Base-by-base conservation (phyloP, 2,329 filamentous ascomycete genomes). In the Pseudogymnoascus sp. region DNA sequence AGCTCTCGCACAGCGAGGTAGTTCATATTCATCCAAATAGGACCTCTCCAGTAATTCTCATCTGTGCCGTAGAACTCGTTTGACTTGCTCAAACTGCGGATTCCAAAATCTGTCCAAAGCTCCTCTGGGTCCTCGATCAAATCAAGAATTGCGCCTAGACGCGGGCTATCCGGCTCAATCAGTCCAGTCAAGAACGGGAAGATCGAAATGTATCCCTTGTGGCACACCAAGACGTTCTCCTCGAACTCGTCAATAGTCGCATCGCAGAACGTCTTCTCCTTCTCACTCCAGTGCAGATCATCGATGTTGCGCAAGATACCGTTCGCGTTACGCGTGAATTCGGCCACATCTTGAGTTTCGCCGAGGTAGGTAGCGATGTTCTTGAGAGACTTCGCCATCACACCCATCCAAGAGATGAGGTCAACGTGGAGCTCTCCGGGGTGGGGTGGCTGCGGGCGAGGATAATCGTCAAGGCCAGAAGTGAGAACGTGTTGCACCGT, bases 1-100 rank as follows among this genome's bases (percentile, higher is more conserved):
- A 97, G 85, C 71, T 90, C 87, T 67, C 87, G 84, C 61, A 97
- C 78, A 60, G 90, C 87, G 69, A 97, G 80, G 75, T 96, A 97
- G 77, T 97, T 97, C 68, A 97, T 92, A 72, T 95, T 95, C 72
- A 97, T 89, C 93, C 93, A 97, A 23, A 97, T 83, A 0, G 95
- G 92, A 67, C 91, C 90, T 65, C 92, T 85, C 93, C 95, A 99
- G 79, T 99, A 99, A 75, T 99, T 97, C 79, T 99, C 95, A 1
- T 82, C 90, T 0, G 92, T 96, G 41, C 88, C 91, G 74, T 97
- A 97, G 65, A 91, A 84, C 70, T 88, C 81, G 71, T 93, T 89
- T 69, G 86, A 85, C 77, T 88, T 89, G 77, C 92, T 96, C 74
- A 99, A 75, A 75, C 92, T 96, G 65, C 93, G 84, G 65, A 99